These are phyloP conservation scores for Tremellales sp. DNA, from an alignment of 1,284 basidiomycete species.

Conservation along the genomic window DNA sequence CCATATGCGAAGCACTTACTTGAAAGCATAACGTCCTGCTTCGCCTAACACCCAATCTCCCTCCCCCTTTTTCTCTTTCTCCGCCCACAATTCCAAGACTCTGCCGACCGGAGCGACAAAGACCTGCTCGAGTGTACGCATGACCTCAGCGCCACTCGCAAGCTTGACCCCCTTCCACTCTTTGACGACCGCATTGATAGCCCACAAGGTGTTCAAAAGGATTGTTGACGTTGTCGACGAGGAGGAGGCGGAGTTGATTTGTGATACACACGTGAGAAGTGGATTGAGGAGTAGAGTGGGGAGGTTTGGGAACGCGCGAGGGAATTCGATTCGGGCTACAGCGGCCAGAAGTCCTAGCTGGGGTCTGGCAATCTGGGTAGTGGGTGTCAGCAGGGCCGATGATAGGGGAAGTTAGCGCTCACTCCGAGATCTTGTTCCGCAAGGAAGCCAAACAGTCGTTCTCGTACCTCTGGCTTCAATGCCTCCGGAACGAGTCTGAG, in stretches of 20 bases:
- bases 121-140: slow-evolving; percentile 37
- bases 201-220: slow-evolving; percentile 48
- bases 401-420: slow-evolving; percentile 6
- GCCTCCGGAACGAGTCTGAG: slow-evolving; percentile 41
- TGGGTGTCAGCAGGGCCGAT: background rate
- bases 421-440: slow-evolving; percentile 41
- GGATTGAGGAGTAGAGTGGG: slow-evolving; percentile 39
- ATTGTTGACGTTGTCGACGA: slow-evolving; percentile 28
- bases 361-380: slow-evolving; percentile 42
- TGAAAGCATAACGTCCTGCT: slow-evolving; percentile 47
- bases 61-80: slow-evolving; percentile 26
- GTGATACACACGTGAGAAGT: slow-evolving; percentile 33
- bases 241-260: slow-evolving; percentile 16
- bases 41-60: slow-evolving; percentile 42
- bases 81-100: slow-evolving; percentile 38
- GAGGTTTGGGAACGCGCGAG: slow-evolving; percentile 36
- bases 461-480: slow-evolving; percentile 41
- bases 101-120: slow-evolving; percentile 34
- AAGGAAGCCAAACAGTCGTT: slow-evolving; percentile 44
- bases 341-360: slow-evolving; percentile 44
- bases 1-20: slow-evolving; percentile 27
- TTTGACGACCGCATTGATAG: slow-evolving; percentile 49
- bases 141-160: slow-evolving; percentile 39
- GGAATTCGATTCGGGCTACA: slow-evolving; percentile 46
- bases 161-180: slow-evolving; percentile 48